A percentile compares a stretch with the other conserved stretches of the same genome.
Conservation (phyloP, 140 eudicot genomes). For the Stevia rebaudiana region DNA sequence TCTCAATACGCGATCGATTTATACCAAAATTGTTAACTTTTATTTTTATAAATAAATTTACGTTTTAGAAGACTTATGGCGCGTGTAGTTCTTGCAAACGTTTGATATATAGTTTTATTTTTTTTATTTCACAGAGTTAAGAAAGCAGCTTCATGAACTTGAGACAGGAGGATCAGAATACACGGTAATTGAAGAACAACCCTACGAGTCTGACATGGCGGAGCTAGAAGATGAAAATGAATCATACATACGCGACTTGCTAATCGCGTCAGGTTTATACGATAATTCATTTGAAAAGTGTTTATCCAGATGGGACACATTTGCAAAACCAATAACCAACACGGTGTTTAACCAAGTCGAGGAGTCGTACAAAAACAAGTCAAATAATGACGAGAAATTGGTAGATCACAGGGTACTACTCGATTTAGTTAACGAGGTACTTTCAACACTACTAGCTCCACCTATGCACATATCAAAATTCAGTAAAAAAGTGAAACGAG, state of each 20-base stretch:
- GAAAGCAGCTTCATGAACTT: conserved; percentile 67
- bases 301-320: conserved; percentile 61
- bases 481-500: conserved; percentile 31
- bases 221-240: conserved; percentile 71
- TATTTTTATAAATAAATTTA: background rate
- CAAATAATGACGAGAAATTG: conserved; percentile 17
- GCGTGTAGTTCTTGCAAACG: background rate
- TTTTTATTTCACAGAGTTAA: conserved; percentile 46
- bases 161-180: conserved; percentile 52
- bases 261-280: conserved; percentile 72
- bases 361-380: conserved; percentile 42
- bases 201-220: conserved; percentile 39
- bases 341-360: conserved; percentile 69
- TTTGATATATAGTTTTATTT: background rate
- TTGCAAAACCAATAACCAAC: conserved; percentile 57
- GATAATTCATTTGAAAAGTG: conserved; percentile 48
- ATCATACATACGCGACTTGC: conserved; percentile 67
- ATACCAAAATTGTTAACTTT: background rate
- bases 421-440: conserved; percentile 76
- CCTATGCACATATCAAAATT: conserved; percentile 42
- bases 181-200: conserved; percentile 39
- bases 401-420: conserved; percentile 56
- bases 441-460: conserved; percentile 57
- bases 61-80: background rate
- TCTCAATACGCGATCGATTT: background rate